These are phyloP conservation scores for Trypethelium eluteriae DNA, from an alignment of 495 filamentous ascomycete genomes.

Conservation along the genomic window DNA sequence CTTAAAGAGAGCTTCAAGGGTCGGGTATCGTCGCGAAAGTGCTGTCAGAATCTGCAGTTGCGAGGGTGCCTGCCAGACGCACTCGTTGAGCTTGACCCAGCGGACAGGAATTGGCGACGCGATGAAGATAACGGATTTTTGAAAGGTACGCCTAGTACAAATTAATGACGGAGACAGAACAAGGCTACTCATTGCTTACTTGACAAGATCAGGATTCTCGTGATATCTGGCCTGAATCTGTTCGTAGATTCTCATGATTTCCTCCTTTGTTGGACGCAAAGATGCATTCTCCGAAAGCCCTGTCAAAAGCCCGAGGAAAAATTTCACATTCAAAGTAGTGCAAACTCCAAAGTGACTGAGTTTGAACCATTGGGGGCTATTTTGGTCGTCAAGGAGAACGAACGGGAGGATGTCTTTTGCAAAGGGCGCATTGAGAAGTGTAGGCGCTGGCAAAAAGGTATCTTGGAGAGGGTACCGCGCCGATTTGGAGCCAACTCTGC, in stretches of 20 bases:
- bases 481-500: not conserved
- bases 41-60: not conserved
- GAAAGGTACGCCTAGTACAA: not conserved
- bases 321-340: not conserved
- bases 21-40: not conserved
- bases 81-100: slow-evolving; percentile 4
- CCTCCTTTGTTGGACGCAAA: not conserved
- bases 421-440: not conserved
- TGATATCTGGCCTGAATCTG: not conserved
- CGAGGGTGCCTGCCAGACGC: slow-evolving; percentile 9
- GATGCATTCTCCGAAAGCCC: not conserved
- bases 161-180: too few relatives aligned
- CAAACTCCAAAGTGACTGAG: slow-evolving; percentile 8
- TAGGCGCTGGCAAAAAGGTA: not conserved
- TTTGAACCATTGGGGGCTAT: slow-evolving; percentile 7
- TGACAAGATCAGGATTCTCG: too few relatives aligned
- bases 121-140: slow-evolving; percentile 5
- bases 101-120: not conserved
- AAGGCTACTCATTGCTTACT: not conserved
- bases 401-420: slow-evolving; percentile 10
- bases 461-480: not conserved
- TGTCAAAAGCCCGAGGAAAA: not conserved
- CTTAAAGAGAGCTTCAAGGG: not conserved
- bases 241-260: slow-evolving; percentile 8
- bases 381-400: slow-evolving; percentile 4